Evolutionary conservation across 768 basidiomycete genomes (phyloP).

Genomic region (Leccinum uliginosum): DNA sequence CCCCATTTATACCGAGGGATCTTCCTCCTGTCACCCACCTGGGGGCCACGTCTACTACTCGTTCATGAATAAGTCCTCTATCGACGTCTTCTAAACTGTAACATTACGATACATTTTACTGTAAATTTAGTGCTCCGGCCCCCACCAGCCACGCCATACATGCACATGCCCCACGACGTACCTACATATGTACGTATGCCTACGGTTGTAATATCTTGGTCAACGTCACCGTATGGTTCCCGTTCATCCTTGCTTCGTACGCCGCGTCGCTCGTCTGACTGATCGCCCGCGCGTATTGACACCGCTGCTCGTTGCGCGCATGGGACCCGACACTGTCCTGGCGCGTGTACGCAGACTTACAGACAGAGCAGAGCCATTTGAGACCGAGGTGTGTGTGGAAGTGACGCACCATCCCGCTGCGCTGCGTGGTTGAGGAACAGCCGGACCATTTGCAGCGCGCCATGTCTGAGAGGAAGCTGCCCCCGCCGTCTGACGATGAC

Average conservation of each 20-base stretch:
- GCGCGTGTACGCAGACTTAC: constrained; percentile 10
- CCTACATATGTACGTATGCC: background rate
- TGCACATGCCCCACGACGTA: too few relatives aligned
- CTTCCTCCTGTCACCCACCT: background rate
- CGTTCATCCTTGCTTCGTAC: constrained; percentile 3
- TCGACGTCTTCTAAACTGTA: background rate
- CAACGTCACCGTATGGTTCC: constrained; percentile 13
- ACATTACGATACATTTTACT: constrained; percentile 18
- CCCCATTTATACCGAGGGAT: constrained; percentile 5
- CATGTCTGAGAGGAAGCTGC: background rate
- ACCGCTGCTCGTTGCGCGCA: background rate
- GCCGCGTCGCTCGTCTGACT: constrained; percentile 15
- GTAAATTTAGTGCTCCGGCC: constrained; percentile 5
- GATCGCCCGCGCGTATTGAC: background rate
- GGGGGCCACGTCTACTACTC: background rate
- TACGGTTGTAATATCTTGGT: constrained; percentile 12
- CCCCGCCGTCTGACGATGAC: background rate
- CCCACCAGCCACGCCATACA: too few relatives aligned
- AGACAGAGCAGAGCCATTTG: constrained; percentile 19
- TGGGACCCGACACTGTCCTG: constrained; percentile 16
- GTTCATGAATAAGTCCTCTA: background rate
- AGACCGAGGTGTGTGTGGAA: constrained; percentile 13
- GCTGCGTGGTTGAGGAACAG: constrained; percentile 6
- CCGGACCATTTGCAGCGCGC: constrained; percentile 11
- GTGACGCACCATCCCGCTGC: constrained; percentile 14